Percentiles rank a stretch among this genome's conserved stretches.
Conservation (phyloP, 169 alveolate species). For the Plasmodium coatneyi region DNA sequence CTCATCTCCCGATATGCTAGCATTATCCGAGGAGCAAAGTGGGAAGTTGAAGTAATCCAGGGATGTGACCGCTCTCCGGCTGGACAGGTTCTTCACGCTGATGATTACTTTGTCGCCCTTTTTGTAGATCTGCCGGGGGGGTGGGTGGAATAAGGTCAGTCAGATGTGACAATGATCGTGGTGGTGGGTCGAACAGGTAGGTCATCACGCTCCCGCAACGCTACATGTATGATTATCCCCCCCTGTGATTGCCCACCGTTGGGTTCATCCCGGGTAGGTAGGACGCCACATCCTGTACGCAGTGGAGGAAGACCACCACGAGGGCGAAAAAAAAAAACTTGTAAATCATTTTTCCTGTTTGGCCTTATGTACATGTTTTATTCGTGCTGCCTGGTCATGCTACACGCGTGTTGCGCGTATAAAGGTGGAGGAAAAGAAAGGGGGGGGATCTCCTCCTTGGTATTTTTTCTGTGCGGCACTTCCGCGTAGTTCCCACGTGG, state of each 20-base stretch:
- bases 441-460: background rate
- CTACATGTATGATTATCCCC: background rate
- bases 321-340: background rate
- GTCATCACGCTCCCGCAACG: background rate
- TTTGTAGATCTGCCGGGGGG: slow-evolving; percentile 11
- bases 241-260: background rate
- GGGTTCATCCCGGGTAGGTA: slow-evolving; percentile 75
- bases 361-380: background rate
- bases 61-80: slow-evolving; percentile 61
- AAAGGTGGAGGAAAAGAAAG: background rate
- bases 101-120: slow-evolving; percentile 46
- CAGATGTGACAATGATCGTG: background rate
- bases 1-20: background rate
- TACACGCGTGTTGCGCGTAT: background rate
- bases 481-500: background rate
- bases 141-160: background rate
- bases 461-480: background rate
- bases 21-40: slow-evolving; percentile 32
- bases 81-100: slow-evolving; percentile 55
- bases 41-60: slow-evolving; percentile 64
- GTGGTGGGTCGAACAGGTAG: background rate
- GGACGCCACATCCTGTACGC: slow-evolving; percentile 24
- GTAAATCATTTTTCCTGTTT: slow-evolving; percentile 13
- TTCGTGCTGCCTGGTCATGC: background rate
- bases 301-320: background rate